Evolutionary conservation across 192 early-diverging fungal species (phyloP).

Genomic region (Backusella morwellensis): DNA sequence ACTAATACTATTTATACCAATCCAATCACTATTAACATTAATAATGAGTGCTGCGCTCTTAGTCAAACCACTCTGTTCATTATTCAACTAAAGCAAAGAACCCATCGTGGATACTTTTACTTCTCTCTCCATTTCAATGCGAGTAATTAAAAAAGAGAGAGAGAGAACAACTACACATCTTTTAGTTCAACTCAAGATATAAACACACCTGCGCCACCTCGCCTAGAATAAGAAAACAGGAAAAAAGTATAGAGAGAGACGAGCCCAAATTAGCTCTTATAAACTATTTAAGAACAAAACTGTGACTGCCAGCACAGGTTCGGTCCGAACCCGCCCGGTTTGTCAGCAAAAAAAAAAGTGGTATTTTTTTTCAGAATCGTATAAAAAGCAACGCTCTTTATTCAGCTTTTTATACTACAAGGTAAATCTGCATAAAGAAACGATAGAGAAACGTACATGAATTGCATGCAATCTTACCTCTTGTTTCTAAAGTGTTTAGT

Average conservation of each 20-base stretch:
- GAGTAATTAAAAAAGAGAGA: neutral
- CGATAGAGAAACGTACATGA: neutral
- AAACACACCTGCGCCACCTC: neutral
- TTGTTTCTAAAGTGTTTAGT: neutral
- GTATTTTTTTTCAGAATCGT: constrained; percentile 3
- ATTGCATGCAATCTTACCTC: neutral
- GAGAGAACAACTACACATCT: neutral
- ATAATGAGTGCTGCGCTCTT: neutral
- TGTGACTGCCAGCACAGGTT: neutral
- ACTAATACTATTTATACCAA: no score
- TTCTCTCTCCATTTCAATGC: neutral
- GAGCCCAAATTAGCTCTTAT: no score
- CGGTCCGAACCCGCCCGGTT: constrained; percentile 1
- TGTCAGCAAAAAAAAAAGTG: constrained; percentile 9
- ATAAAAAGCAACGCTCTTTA: constrained; percentile 8
- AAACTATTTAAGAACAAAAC: neutral
- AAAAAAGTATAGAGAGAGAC: no score
- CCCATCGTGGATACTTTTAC: neutral
- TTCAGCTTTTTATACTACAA: neutral
- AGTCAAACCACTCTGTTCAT: neutral
- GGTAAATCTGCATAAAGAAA: constrained; percentile 6
- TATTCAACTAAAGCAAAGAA: neutral
- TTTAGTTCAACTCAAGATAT: neutral
- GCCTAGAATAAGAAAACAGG: neutral
- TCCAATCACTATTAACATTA: neutral